Evolutionary conservation across 352 stramenopile species (phyloP).

Genomic region (Phytophthora europaea): DNA sequence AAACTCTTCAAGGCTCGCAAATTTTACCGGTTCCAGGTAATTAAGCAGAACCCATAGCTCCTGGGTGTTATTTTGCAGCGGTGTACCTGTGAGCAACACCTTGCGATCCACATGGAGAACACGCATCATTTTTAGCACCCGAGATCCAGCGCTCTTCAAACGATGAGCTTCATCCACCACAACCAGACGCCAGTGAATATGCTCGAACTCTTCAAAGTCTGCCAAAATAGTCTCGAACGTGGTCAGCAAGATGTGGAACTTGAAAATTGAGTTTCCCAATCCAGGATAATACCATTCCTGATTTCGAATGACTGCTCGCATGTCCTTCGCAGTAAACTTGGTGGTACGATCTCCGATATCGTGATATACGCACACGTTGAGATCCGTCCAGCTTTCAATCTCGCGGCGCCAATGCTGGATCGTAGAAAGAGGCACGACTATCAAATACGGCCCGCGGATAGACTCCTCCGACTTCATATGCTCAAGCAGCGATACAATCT

Average conservation of each 20-base stretch:
- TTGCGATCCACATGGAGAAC: conserved; percentile 90
- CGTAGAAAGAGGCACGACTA: conserved; percentile 89
- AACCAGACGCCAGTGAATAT: conserved; percentile 86
- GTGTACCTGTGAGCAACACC: conserved; percentile 97
- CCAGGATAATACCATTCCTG: conserved; percentile 92
- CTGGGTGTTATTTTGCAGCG: conserved; percentile 97
- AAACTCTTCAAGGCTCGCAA: conserved; percentile 89
- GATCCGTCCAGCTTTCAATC: conserved; percentile 96
- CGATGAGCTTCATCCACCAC: conserved; percentile 89
- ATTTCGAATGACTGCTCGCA: conserved; percentile 85
- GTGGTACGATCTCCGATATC: conserved; percentile 90
- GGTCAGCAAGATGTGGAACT: conserved; percentile 89
- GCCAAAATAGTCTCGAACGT: conserved; percentile 87
- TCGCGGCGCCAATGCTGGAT: conserved; percentile 91
- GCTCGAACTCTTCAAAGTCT: conserved; percentile 89
- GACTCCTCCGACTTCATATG: conserved; percentile 87
- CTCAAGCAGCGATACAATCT: conserved; percentile 95
- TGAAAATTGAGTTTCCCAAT: conserved; percentile 93
- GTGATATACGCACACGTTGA: conserved; percentile 99
- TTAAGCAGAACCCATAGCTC: conserved; percentile 98
- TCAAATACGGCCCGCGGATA: conserved; percentile 85
- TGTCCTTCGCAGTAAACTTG: conserved; percentile 90
- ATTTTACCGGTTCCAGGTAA: conserved; percentile 96
- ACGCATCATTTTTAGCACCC: conserved; percentile 91
- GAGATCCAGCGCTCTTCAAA: conserved; percentile 81